Evolutionary conservation across 1,284 basidiomycete species (phyloP).

Genomic region (Pseudomicrostroma phylloplanum): DNA sequence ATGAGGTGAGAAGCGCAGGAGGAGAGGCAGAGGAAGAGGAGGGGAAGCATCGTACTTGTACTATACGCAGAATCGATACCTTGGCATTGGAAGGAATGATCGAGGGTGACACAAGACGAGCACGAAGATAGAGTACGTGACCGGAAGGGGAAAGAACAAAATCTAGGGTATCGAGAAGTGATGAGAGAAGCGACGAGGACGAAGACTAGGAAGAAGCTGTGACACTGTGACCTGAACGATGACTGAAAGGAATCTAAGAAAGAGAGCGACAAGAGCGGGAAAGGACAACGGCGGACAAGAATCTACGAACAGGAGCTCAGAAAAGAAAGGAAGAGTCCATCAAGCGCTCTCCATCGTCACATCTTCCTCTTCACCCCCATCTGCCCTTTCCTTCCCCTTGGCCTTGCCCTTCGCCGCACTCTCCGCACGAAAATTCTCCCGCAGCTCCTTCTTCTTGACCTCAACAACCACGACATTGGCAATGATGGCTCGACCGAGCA

Average conservation of each 20-base stretch:
- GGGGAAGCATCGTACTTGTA: neutral
- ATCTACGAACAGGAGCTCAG: neutral
- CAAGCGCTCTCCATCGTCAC: neutral
- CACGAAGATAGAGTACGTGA: too few relatives aligned
- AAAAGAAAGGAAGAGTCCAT: neutral
- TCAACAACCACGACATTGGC: neutral
- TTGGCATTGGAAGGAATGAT: too few relatives aligned
- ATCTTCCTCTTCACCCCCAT: neutral
- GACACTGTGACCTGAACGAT: neutral
- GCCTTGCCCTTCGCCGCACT: neutral
- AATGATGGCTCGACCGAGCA: neutral
- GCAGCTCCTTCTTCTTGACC: neutral
- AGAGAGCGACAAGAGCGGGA: too few relatives aligned
- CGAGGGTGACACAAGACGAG: too few relatives aligned
- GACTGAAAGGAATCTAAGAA: too few relatives aligned
- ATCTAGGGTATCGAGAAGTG: too few relatives aligned
- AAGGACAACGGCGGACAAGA: neutral
- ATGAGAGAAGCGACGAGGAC: neutral
- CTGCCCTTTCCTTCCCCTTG: neutral
- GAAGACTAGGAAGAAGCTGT: neutral
- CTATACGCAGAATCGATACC: too few relatives aligned
- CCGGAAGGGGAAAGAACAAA: too few relatives aligned
- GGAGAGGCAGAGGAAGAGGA: slow-evolving; percentile 4
- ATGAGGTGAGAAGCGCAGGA: neutral
- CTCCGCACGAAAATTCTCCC: neutral